These are phyloP conservation scores for Rusavskia elegans DNA, from an alignment of 495 filamentous ascomycete species.

Conservation along the genomic window DNA sequence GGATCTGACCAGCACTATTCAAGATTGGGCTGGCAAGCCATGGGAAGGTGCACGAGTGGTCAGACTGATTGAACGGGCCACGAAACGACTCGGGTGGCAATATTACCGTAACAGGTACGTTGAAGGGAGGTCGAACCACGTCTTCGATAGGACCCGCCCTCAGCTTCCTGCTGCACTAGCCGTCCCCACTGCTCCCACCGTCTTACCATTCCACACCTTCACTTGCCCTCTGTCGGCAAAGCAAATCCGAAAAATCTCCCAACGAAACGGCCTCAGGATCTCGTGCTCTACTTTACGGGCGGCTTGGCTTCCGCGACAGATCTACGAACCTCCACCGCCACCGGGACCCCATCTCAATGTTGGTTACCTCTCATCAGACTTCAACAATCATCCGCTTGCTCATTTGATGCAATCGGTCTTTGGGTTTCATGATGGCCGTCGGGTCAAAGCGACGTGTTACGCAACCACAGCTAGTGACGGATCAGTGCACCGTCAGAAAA, in stretches of 20 bases:
- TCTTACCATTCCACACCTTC: conserved; percentile 98
- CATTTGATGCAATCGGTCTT: conserved; percentile 99
- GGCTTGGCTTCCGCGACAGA: conserved; percentile 67
- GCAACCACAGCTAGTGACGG: conserved; percentile 90
- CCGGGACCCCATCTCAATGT: conserved; percentile 73
- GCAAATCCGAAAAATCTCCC: conserved; percentile 88
- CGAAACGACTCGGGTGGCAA: conserved; percentile 56
- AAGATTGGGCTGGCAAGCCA: conserved; percentile 54
- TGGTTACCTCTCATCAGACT: conserved; percentile 95
- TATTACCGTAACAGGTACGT: conserved; percentile 83
- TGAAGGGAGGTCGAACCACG: conserved; percentile 36
- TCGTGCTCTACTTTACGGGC: conserved; percentile 74
- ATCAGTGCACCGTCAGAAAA: conserved; percentile 83
- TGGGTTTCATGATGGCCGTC: conserved; percentile 61
- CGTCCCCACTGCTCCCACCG: conserved; percentile 81
- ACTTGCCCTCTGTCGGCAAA: conserved; percentile 87
- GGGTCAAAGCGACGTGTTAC: conserved; percentile 82
- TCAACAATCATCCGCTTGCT: conserved; percentile 96
- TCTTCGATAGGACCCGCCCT: conserved; percentile 52
- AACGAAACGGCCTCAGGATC: conserved; percentile 86
- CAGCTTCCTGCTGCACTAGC: conserved; percentile 59
- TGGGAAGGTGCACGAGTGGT: conserved; percentile 86
- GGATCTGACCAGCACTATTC: conserved; percentile 30
- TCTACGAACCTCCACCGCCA: conserved; percentile 71
- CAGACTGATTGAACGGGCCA: conserved; percentile 74